phyloP scores from a whole-genome alignment of 73 alveolate genomes.

The Paramecium octaurelia region DNA sequence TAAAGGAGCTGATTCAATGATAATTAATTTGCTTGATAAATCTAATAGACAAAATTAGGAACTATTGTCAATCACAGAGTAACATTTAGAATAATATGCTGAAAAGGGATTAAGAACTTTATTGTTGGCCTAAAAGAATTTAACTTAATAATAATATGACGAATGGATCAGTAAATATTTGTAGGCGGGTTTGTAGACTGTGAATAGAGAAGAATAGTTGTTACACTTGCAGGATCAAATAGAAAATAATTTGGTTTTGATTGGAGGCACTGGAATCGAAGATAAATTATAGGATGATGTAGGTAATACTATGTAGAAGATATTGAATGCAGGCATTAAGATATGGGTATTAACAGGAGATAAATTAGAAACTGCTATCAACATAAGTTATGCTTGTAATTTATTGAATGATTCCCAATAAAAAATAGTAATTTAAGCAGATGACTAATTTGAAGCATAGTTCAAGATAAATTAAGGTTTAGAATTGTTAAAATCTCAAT shows the following conservation, averaged over 20 bases:
- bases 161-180: conserved; percentile 71
- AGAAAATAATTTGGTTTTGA: conserved; percentile 78
- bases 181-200: conserved; percentile 59
- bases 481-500: background rate
- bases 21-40: conserved; percentile 65
- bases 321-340: conserved; percentile 82
- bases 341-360: conserved; percentile 98
- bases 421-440: conserved; percentile 54
- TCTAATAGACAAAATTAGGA: background rate
- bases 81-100: conserved; percentile 58
- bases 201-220: conserved; percentile 71
- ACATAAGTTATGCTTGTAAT: conserved; percentile 77
- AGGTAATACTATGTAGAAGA: conserved; percentile 65
- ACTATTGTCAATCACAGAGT: background rate
- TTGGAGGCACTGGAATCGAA: conserved; percentile 98
- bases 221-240: conserved; percentile 76
- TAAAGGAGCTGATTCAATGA: conserved; percentile 97
- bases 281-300: conserved; percentile 94
- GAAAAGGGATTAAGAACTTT: conserved; percentile 74
- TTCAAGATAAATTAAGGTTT: background rate
- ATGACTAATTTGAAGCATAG: conserved; percentile 63
- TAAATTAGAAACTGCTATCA: conserved; percentile 96
- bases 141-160: conserved; percentile 68
- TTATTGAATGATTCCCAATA: conserved; percentile 56
- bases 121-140: conserved; percentile 73